phyloP scores from a whole-genome alignment of 2,329 filamentous ascomycete genomes.

The Cytospora schulzeri region DNA sequence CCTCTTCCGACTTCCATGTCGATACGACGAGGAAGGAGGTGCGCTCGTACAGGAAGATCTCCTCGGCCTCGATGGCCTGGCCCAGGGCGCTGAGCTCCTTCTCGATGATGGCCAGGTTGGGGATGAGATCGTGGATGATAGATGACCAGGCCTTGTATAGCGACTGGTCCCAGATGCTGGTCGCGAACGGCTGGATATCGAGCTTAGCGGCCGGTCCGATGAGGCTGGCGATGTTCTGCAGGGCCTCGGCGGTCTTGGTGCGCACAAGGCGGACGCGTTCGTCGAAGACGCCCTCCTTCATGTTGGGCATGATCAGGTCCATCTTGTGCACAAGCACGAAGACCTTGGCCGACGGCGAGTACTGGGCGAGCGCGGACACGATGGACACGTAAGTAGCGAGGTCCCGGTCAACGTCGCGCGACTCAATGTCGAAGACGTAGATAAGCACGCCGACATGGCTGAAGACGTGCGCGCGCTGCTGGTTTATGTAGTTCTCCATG shows the following conservation, averaged over 20 bases:
- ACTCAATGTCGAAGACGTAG: constrained; percentile 99
- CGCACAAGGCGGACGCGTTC: constrained; percentile 78
- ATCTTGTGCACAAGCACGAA: constrained; percentile 99
- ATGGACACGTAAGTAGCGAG: constrained; percentile 90
- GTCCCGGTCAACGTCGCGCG: constrained; percentile 89
- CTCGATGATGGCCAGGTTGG: constrained; percentile 87
- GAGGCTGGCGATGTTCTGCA: constrained; percentile 39
- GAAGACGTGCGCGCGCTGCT: constrained; percentile 95
- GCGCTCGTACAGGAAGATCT: constrained; percentile 91
- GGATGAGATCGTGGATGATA: constrained; percentile 97
- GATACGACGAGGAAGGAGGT: constrained; percentile 97
- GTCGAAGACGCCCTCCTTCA: constrained; percentile 80
- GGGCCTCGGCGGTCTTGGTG: constrained; percentile 66
- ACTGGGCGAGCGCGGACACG: constrained; percentile 84
- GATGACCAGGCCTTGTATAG: constrained; percentile 98
- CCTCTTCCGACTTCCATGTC: constrained; percentile 77
- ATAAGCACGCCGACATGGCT: constrained; percentile 95
- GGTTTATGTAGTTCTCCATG: constrained; percentile 96
- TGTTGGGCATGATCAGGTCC: constrained; percentile 84
- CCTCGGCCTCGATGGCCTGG: constrained; percentile 85
- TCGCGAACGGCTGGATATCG: constrained; percentile 84
- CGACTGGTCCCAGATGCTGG: constrained; percentile 98
- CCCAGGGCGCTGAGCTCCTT: constrained; percentile 81
- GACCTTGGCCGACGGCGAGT: constrained; percentile 76
- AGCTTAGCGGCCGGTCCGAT: constrained; percentile 36